phyloP scores from a whole-genome alignment of 305 asterid species.

The Caryopteris hybrid region DNA sequence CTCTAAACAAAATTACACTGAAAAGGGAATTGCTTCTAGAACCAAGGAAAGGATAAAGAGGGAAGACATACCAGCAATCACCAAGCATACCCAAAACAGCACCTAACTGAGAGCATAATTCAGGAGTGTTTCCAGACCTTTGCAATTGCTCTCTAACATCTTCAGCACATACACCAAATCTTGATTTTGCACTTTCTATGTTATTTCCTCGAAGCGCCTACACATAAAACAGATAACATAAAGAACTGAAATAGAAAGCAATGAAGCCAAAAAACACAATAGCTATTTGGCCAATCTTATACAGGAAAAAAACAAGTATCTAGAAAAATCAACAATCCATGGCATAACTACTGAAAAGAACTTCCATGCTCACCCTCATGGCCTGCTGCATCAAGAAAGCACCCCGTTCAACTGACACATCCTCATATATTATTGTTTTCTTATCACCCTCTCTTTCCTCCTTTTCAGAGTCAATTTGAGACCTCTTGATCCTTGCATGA shows the following conservation, averaged over 20 bases:
- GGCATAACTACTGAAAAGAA: constrained; percentile 2
- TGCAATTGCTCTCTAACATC: constrained; percentile 85
- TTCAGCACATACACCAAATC: constrained; percentile 74
- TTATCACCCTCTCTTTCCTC: constrained; percentile 52
- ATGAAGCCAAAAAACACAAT: background rate
- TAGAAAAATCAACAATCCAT: background rate
- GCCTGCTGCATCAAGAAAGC: constrained; percentile 96
- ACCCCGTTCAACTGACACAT: constrained; percentile 89
- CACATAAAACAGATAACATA: constrained; percentile 17
- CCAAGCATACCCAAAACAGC: constrained; percentile 98
- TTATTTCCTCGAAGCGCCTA: constrained; percentile 96
- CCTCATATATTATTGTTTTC: constrained; percentile 81
- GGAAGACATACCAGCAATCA: constrained; percentile 76
- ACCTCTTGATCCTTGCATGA: constrained; percentile 93
- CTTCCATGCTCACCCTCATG: constrained; percentile 68
- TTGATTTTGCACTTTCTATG: constrained; percentile 86
- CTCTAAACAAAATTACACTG: background rate
- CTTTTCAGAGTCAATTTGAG: constrained; percentile 54
- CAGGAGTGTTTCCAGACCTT: constrained; percentile 67
- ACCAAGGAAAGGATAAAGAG: background rate
- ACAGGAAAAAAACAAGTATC: background rate
- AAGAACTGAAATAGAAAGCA: constrained; percentile 1
- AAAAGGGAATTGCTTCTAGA: background rate
- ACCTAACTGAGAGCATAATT: constrained; percentile 92
- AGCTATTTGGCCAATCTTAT: background rate